A percentile compares a stretch with the other conserved stretches of the same genome.
Evolutionary conservation across 2,329 filamentous ascomycete genomes (phyloP).

Genomic region (Hymenoscyphus fructigenus): DNA sequence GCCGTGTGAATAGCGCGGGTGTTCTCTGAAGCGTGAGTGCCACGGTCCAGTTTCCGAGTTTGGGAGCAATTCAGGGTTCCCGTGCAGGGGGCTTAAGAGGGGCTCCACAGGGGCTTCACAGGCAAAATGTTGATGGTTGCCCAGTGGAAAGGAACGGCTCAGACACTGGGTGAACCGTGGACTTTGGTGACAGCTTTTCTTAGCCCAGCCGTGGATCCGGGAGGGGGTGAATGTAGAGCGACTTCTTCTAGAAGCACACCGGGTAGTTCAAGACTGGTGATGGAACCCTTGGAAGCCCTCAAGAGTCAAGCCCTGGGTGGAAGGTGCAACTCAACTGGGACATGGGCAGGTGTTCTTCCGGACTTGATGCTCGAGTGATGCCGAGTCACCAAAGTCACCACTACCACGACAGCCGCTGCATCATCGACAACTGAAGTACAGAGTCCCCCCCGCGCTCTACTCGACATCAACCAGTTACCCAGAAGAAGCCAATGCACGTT

Average conservation of each 20-base stretch:
- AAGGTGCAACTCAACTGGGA: not conserved
- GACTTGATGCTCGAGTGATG: not conserved
- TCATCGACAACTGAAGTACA: not conserved
- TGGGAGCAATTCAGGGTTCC: not conserved
- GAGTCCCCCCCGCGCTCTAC: not conserved
- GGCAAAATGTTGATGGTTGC: not conserved
- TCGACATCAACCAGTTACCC: not conserved
- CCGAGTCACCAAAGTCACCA: not conserved
- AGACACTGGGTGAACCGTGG: not conserved
- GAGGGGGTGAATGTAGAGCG: not conserved
- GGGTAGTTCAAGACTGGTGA: not conserved
- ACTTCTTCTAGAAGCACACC: not conserved
- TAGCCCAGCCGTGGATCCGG: not conserved
- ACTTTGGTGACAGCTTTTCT: not conserved
- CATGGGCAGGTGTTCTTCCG: not conserved
- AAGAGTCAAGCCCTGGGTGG: not conserved
- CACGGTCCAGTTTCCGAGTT: not conserved
- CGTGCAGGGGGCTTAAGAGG: not conserved
- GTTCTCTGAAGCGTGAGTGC: too few species aligned
- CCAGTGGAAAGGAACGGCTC: not conserved
- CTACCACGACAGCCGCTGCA: constrained; percentile 2
- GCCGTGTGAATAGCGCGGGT: too few species aligned
- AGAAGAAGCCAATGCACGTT: too few species aligned
- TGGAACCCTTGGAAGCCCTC: not conserved
- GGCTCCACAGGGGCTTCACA: not conserved